Evolutionary conservation across 2,329 filamentous ascomycete species (phyloP).

Genomic region (Talaromyces sp.): DNA sequence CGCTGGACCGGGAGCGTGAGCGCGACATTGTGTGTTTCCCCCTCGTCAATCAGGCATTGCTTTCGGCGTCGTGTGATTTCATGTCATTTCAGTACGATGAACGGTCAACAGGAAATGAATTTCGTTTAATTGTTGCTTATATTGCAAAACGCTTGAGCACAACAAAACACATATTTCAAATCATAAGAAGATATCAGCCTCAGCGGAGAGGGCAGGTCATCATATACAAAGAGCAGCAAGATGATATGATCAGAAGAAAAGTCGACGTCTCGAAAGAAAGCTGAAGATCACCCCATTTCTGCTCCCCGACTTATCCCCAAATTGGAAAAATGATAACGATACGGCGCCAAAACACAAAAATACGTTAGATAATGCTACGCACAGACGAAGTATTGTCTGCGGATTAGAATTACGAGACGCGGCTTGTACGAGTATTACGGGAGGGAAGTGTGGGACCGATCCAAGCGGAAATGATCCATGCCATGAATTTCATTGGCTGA

Average conservation of each 20-base stretch:
- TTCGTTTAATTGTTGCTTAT: not conserved
- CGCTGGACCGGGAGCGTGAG: constrained; percentile 25
- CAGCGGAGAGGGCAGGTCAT: not conserved
- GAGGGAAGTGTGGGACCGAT: not conserved
- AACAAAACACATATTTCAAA: not conserved
- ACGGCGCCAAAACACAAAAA: not conserved
- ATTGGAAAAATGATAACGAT: not conserved
- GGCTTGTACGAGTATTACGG: not conserved
- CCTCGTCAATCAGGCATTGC: not conserved
- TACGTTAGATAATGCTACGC: not conserved
- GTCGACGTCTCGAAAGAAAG: no score
- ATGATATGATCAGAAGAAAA: not conserved
- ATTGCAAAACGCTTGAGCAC: not conserved
- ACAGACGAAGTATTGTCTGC: not conserved
- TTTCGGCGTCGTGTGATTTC: not conserved
- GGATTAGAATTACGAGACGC: not conserved
- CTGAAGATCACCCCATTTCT: not conserved
- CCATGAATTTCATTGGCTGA: not conserved
- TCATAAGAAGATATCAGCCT: not conserved
- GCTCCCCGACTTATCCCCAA: constrained; percentile 1
- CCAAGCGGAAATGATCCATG: not conserved
- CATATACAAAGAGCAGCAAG: not conserved
- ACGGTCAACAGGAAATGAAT: not conserved
- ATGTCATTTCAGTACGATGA: not conserved
- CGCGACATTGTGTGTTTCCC: constrained; percentile 13